Evolutionary conservation across 805 yeast species (phyloP), one percentile per base, ranked within the genome.

Genomic region (Middelhovenomyces tepae): DNA sequence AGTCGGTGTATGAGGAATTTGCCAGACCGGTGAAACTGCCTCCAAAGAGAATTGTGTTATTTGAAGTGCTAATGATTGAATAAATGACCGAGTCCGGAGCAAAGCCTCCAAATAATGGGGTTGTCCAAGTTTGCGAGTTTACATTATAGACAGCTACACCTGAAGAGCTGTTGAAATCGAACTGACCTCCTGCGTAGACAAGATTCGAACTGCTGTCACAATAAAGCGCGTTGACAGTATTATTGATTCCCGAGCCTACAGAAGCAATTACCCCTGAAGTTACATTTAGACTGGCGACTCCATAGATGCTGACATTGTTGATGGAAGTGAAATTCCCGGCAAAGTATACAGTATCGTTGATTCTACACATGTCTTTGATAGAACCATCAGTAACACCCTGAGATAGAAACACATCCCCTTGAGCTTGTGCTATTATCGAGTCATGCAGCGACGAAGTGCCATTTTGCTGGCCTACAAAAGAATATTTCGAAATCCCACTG

Each of bases 141-240:
- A 59, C 48, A 54, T 83, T 67, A 66, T 83, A 89, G 4, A 74
- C 57, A 7, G 81, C 76, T 0, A 72, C 80, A 32, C 85, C 79
- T 43, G 64, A 48, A 5, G 75, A 63, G 28, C 59, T 53, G 36
- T 71, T 63, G 51, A 64, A 75, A 4, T 64, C 52, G 44, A 89
- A 72, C 38, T 71, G 66, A 14, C 98, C 98, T 7, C 96, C 98
- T 31, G 83, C 68, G 48, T 82, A 85, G 0, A 84, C 67, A 15
- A 71, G 36, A 15, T 68, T 56, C 21, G 57, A 53, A 28, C 62
- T 65, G 2, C 43, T 30, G 55, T 76, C 77, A 35, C 74, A 70
- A 25, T 61, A 59, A 1, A 71, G 65, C 0, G 75, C 46, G 3
- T 53, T 45, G 2, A 78, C 64, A 1, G 51, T 36, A 4, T 75